Base-by-base conservation (phyloP, 2,329 filamentous ascomycete genomes). In the Hypoxylon rubiginosum region DNA sequence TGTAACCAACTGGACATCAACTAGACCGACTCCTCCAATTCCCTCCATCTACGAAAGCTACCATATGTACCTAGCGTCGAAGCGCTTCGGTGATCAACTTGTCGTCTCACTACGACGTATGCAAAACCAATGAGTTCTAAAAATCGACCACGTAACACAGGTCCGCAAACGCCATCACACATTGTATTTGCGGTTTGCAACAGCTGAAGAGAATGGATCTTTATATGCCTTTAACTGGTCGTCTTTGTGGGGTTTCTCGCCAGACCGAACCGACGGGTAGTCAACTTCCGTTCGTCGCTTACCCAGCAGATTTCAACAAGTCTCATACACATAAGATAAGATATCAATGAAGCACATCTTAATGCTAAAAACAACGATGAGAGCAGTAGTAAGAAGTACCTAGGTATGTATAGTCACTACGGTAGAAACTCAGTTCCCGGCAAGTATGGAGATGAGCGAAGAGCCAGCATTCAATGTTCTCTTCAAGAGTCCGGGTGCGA, bases 1-100 rank as follows among this genome's bases (percentile, higher is more conserved):
- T 21, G 4, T 24, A 48, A 11, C 43, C 43, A 48, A 48, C 43
- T 48, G 17, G 13, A 36, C 8, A 34, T 10, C 4, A 46, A 28
- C 21, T 15, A 15, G 19, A 48, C 19, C 19, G 21, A 21, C 17
- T 21, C 41, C n/a, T 45, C 39, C 13, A 17, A 43, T 43, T 43
- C 17, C 39, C 19, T n/a, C 19, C 19, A 48, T 15, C 21, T 48
- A 8, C 4, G 43, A 6, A 43, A n/a, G 43, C 19, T 17, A 10
- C n/a, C n/a, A n/a, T n/a, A n/a, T n/a, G n/a, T n/a, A n/a, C n/a
- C n/a, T n/a, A n/a, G 10, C 9, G 24, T 30, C 24, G 46, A 30
- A 49, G 26, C 46, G 46, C 46, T 28, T 49, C 46, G 11, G 46
- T 49, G 15, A 49, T 49, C 11, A 6, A 48, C 43, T 26, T 13